phyloP scores from a whole-genome alignment of 1,139 yeast genomes.

The Geotrichum candidum region DNA sequence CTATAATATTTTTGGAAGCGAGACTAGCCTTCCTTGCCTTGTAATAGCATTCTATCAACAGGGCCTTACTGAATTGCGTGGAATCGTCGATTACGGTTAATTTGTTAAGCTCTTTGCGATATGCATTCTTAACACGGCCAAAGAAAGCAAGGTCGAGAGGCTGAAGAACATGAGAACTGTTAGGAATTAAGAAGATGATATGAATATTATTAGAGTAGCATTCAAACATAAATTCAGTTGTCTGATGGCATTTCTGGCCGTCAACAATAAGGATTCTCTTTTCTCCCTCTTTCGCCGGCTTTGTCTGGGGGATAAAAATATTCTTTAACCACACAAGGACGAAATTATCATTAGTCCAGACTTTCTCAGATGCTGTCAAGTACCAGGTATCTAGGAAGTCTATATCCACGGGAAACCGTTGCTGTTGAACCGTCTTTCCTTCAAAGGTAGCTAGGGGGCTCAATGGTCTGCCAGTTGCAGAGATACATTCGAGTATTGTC shows the following conservation, averaged over 20 bases:
- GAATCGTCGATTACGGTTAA: background rate
- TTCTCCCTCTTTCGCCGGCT: background rate
- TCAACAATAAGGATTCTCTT: background rate
- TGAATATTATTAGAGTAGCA: background rate
- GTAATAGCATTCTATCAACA: background rate
- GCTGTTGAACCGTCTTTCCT: background rate
- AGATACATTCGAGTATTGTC: too few species aligned
- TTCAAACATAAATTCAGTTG: background rate
- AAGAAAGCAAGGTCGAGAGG: background rate
- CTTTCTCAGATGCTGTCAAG: background rate
- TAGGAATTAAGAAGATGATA: background rate
- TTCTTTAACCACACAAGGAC: background rate
- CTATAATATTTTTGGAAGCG: background rate
- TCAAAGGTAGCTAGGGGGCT: background rate
- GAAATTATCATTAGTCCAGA: background rate
- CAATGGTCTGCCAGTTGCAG: background rate
- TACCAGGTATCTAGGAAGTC: background rate
- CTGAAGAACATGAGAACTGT: background rate
- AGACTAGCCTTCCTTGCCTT: background rate
- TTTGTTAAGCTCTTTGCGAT: background rate
- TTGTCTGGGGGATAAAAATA: background rate
- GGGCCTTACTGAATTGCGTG: background rate
- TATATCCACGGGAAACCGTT: background rate
- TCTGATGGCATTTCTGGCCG: background rate
- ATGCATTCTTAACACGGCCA: background rate